phyloP scores from a whole-genome alignment of 2,329 filamentous ascomycete species.

The Trichoderma sp. region DNA sequence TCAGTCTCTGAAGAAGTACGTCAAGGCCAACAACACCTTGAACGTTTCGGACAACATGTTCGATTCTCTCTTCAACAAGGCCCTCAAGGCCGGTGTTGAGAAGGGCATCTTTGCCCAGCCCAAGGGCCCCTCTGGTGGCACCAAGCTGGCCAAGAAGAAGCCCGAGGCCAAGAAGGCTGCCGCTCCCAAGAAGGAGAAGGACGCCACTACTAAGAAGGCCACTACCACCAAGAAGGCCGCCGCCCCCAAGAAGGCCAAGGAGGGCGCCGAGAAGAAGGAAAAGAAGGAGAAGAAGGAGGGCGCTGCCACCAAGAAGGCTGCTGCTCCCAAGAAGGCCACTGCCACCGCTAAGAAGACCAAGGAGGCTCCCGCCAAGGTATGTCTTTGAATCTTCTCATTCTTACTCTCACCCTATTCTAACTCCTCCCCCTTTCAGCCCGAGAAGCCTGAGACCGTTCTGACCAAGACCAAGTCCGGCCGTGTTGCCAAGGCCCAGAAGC shows the following conservation, averaged over 20 bases:
- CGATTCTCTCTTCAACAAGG: constrained; percentile 80
- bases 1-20: constrained; percentile 63
- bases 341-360: constrained; percentile 36
- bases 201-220: constrained; percentile 36
- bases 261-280: constrained; percentile 28
- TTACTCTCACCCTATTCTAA: constrained; percentile 28
- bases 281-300: constrained; percentile 48
- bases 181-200: constrained; percentile 38
- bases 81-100: constrained; percentile 78
- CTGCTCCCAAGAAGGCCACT: constrained; percentile 35
- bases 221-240: constrained; percentile 38
- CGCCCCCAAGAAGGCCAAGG: constrained; percentile 34
- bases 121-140: constrained; percentile 87
- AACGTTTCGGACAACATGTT: constrained; percentile 57
- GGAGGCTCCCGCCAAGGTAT: constrained; percentile 35
- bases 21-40: constrained; percentile 56
- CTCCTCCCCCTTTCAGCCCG: constrained; percentile 40
- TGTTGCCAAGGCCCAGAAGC: constrained; percentile 67
- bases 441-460: constrained; percentile 66
- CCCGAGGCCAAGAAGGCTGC: constrained; percentile 43
- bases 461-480: constrained; percentile 86
- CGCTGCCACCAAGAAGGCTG: constrained; percentile 47
- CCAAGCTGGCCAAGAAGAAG: constrained; percentile 87
- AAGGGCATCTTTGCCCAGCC: constrained; percentile 86
- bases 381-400: not conserved